Evolutionary conservation across 2,329 filamentous ascomycete species (phyloP).

Genomic region (Colletotrichum sansevieriae): DNA sequence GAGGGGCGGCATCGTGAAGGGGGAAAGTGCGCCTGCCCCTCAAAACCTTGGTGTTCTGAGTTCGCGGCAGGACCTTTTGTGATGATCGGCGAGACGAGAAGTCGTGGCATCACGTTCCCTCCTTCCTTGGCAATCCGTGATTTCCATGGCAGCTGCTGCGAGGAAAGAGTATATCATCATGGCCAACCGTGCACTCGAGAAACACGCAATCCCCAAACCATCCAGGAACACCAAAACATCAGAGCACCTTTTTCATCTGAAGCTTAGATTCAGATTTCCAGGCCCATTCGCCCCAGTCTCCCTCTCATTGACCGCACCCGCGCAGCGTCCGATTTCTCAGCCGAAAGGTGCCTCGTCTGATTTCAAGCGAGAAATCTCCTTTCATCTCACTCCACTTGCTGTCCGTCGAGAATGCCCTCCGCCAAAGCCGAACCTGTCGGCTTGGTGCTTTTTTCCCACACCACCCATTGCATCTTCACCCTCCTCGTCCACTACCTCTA

Average conservation of each 20-base stretch:
- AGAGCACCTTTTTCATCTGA: constrained; percentile 38
- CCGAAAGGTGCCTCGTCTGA: not conserved
- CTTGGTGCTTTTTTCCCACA: constrained; percentile 19
- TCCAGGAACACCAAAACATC: constrained; percentile 18
- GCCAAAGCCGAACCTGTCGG: constrained; percentile 20
- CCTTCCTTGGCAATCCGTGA: not conserved
- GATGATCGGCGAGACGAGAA: not conserved
- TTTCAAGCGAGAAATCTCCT: not conserved
- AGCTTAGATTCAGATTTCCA: constrained; percentile 6
- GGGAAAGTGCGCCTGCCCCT: not conserved
- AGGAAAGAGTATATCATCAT: constrained; percentile 3
- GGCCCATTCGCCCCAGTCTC: not conserved
- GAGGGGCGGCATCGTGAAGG: not conserved
- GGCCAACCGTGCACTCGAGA: constrained; percentile 3
- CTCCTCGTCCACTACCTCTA: not conserved
- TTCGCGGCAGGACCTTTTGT: not conserved
- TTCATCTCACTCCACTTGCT: not conserved
- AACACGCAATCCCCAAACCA: constrained; percentile 20
- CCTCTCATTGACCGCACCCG: not conserved
- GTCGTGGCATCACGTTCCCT: not conserved
- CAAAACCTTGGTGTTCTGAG: not conserved
- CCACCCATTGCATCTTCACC: constrained; percentile 17
- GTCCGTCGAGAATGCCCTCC: constrained; percentile 18
- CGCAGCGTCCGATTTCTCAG: not conserved
- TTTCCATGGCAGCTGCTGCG: constrained; percentile 12